Conservation (phyloP, 1,284 basidiomycete species). For the Phylloboletellus chloephorus region DNA sequence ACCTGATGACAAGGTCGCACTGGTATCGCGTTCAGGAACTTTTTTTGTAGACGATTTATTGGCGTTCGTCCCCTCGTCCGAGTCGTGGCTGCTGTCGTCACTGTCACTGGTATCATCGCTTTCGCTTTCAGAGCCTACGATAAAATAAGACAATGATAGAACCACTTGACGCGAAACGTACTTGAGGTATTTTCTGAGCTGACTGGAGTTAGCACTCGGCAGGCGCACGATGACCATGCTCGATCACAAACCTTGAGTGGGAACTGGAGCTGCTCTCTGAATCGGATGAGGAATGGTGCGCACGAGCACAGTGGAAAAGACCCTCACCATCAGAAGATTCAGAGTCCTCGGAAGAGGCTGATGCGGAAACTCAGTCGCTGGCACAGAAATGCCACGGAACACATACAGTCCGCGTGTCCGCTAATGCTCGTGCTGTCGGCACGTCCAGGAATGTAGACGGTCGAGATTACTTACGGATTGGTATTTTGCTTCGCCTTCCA, state of each 20-base stretch:
- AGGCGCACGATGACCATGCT: conserved; percentile 21
- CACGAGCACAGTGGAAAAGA: background rate
- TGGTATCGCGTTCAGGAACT: conserved; percentile 27
- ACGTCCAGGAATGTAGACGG: background rate
- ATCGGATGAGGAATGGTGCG: conserved; percentile 26
- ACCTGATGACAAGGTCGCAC: conserved; percentile 32
- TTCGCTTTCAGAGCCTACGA: conserved; percentile 19
- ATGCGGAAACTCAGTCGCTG: conserved; percentile 13
- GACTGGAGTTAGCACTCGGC: conserved; percentile 4
- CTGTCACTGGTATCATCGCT: conserved; percentile 13
- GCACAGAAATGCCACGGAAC: conserved; percentile 4
- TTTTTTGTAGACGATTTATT: conserved; percentile 13
- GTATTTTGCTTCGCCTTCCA: conserved; percentile 45
- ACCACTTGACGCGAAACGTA: background rate
- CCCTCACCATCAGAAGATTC: conserved; percentile 24
- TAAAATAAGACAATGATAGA: background rate
- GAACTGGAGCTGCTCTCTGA: conserved; percentile 29
- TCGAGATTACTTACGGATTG: conserved; percentile 19
- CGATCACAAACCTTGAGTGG: conserved; percentile 14
- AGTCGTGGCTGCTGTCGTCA: conserved; percentile 9
- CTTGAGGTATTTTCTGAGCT: conserved; percentile 33
- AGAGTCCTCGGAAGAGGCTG: conserved; percentile 22
- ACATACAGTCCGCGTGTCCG: conserved; percentile 32
- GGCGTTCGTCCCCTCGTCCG: conserved; percentile 1
- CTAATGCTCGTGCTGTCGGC: conserved; percentile 13